Evolutionary conservation across 176 grass and related monocot species (phyloP), one percentile per base, ranked within the genome.

Genomic region (Oryza punctata): DNA sequence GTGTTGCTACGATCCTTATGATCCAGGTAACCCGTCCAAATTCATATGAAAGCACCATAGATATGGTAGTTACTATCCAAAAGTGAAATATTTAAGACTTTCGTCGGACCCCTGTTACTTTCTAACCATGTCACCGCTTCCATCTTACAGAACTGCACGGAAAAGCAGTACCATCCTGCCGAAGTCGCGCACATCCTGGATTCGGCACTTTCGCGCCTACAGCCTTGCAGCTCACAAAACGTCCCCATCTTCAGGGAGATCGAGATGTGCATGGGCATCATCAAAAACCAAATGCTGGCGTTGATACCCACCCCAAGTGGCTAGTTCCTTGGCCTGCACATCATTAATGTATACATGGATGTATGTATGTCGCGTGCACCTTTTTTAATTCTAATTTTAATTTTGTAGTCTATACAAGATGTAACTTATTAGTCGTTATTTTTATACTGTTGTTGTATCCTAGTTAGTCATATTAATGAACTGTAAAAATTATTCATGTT

Each of bases 151-250:
- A 92, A 78, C 46, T 99, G 96, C 87, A 94, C 96, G 1, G 96
- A 99, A 83, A 95, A 90, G 74, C 96, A 93, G 76, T 94, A 92
- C 13, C 93, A 92, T 19, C 96, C 96, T 25, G 96, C 96, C 12
- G 96, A 99, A 83, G 89, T 99, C 5, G 93, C 96, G 0, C 93
- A 98, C 59, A 96, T 99, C 65, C 80, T 99, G 7, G 93, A 96
- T 82, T 93, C 93, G 0, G 93, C 87, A 6, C 75, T 99, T 30
- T 78, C 89, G 12, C 84, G 93, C 69, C 64, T 99, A 73, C 96
- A 96, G 8, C 93, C 96, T 2, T 81, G 93, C 78, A 94, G 93
- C 82, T 85, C 89, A 16, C 85, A 92, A 50, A 99, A 92, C 23
- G 63, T 90, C 4, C 79, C 79, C 2, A 84, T 93, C 79, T 99